Conservation (phyloP, 1,284 basidiomycete species). For the Mycena sp. region DNA sequence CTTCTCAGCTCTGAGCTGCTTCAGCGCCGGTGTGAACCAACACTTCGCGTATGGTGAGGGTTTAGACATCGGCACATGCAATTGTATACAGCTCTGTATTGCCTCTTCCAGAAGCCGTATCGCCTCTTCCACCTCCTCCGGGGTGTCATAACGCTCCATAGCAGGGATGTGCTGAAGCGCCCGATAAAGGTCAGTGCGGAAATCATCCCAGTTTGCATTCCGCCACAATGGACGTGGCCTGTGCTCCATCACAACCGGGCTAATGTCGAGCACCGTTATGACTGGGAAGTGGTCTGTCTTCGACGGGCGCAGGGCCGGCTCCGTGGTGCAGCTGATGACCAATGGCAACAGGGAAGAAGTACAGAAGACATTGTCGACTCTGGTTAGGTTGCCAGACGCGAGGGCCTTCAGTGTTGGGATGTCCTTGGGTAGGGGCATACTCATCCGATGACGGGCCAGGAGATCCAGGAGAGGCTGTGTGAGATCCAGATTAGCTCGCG, state of each 20-base stretch:
- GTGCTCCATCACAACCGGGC: not conserved
- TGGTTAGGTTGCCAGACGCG: conserved; percentile 36
- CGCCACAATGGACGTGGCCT: conserved; percentile 28
- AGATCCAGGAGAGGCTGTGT: conserved; percentile 34
- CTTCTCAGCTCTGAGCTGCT: no score
- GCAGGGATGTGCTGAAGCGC: no score
- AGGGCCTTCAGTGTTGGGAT: conserved; percentile 41
- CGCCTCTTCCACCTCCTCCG: no score
- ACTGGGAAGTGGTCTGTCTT: conserved; percentile 47
- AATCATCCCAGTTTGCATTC: conserved; percentile 32
- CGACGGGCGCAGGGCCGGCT: conserved; percentile 23
- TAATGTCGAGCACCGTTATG: conserved; percentile 29
- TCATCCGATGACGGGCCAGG: conserved; percentile 36
- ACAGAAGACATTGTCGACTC: conserved; percentile 47
- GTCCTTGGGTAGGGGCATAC: conserved; percentile 37
- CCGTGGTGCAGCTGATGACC: conserved; percentile 35
- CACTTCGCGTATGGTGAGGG: no score
- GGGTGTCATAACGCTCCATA: no score
- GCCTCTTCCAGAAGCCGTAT: no score
- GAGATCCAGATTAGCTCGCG: conserved; percentile 6
- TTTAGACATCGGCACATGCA: no score
- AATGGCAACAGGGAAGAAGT: conserved; percentile 20
- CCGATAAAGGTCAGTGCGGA: not conserved
- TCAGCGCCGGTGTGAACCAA: no score
- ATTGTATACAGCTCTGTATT: no score